phyloP scores from a whole-genome alignment of 169 alveolate genomes.

The Eimeria sp. region DNA sequence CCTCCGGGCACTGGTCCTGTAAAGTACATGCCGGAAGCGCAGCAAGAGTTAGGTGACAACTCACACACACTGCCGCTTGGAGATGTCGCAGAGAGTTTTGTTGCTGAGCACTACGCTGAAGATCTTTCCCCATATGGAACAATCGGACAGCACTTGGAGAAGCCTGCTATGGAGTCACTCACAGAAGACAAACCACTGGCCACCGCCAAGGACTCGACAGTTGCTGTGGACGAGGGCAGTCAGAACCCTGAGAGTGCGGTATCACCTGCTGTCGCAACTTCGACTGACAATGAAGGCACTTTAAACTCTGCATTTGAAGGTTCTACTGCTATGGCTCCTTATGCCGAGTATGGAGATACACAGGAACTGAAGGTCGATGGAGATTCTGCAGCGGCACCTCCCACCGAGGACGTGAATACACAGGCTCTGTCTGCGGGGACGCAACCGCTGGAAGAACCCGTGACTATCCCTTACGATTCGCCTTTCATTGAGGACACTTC shows the following conservation, averaged over 20 bases:
- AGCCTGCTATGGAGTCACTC: background rate
- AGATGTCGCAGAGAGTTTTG: background rate
- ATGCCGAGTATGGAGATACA: background rate
- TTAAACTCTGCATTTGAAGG: background rate
- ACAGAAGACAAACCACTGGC: background rate
- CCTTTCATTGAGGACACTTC: background rate
- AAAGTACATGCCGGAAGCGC: background rate
- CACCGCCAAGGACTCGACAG: background rate
- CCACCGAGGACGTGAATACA: background rate
- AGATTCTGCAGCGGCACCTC: background rate
- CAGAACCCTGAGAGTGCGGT: background rate
- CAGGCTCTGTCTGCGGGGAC: background rate
- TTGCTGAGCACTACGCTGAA: background rate
- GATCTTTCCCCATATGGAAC: background rate
- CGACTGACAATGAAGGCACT: background rate
- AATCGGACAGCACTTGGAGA: background rate
- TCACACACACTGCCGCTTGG: background rate
- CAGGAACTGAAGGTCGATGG: background rate
- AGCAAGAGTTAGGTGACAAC: background rate
- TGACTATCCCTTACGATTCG: background rate
- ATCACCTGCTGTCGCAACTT: background rate
- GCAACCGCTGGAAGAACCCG: background rate
- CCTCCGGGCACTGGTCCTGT: background rate
- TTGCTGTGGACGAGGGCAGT: background rate
- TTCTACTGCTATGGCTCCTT: background rate